Evolutionary conservation across 352 stramenopile species (phyloP).

Genomic region (Phytophthora citrophthora): DNA sequence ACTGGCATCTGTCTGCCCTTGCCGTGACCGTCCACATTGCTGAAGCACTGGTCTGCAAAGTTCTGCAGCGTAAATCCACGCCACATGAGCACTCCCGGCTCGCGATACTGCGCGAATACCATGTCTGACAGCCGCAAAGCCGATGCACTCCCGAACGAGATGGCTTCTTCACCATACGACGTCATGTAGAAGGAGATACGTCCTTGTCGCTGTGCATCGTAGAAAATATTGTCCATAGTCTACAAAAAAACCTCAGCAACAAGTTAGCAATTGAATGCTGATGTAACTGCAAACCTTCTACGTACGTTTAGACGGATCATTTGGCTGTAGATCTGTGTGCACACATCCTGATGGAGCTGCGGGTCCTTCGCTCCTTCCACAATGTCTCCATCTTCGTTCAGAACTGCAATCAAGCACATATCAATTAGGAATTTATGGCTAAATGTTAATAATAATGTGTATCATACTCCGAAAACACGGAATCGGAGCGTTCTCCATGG

Average conservation of each 20-base stretch:
- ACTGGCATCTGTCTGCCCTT: constrained; percentile 99
- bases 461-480: constrained; percentile 90
- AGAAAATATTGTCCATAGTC: constrained; percentile 98
- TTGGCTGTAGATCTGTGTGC: constrained; percentile 87
- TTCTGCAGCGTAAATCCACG: constrained; percentile 97
- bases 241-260: constrained; percentile 38
- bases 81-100: constrained; percentile 98
- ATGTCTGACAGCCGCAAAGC: constrained; percentile 91
- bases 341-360: constrained; percentile 78
- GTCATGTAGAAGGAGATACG: constrained; percentile 98
- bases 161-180: constrained; percentile 94
- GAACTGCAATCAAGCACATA: constrained; percentile 48
- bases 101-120: constrained; percentile 98
- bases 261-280: constrained; percentile 1
- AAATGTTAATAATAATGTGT: neutral
- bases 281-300: neutral
- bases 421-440: neutral
- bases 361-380: constrained; percentile 74
- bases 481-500: constrained; percentile 81
- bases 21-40: constrained; percentile 95
- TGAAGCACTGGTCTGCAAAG: constrained; percentile 98
- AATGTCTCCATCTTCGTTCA: constrained; percentile 87
- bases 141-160: constrained; percentile 95
- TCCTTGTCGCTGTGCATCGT: constrained; percentile 97
- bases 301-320: constrained; percentile 85